These are phyloP conservation scores for Dionaea muscipula DNA, from an alignment of 179 eudicot genomes.

Conservation along the genomic window DNA sequence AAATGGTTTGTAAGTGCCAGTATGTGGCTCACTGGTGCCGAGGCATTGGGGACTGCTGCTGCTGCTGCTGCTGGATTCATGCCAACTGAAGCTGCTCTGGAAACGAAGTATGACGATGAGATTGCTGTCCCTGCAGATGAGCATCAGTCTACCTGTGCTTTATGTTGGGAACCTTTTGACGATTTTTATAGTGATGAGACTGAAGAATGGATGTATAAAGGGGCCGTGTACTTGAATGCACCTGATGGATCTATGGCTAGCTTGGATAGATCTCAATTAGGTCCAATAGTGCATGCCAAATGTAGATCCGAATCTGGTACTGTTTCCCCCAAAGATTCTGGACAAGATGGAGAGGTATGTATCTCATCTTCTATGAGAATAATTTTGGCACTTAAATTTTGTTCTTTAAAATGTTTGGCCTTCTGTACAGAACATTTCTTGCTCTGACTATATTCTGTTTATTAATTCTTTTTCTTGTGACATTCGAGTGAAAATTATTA, in stretches of 20 bases:
- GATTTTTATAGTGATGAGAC: conserved; percentile 83
- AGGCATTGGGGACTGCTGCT: conserved; percentile 68
- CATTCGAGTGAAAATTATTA: too few relatives aligned
- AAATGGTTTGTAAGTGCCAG: conserved; percentile 73
- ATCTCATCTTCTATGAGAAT: background rate
- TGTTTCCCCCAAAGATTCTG: conserved; percentile 26
- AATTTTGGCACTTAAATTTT: background rate
- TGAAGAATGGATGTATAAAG: conserved; percentile 97
- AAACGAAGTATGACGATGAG: conserved; percentile 67
- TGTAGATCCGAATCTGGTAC: conserved; percentile 62
- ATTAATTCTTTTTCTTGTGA: too few relatives aligned
- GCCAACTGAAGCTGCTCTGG: conserved; percentile 51
- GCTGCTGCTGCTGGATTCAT: conserved; percentile 56
- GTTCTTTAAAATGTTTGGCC: background rate
- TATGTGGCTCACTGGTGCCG: conserved; percentile 92
- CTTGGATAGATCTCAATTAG: conserved; percentile 63
- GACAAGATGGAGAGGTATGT: conserved; percentile 41
- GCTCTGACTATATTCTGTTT: background rate
- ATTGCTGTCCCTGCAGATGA: conserved; percentile 89
- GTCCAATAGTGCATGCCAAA: conserved; percentile 93
- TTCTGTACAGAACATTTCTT: background rate
- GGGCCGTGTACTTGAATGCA: conserved; percentile 78
- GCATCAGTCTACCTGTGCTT: conserved; percentile 69
- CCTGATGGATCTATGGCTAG: conserved; percentile 41
- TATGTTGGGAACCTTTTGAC: conserved; percentile 84